Evolutionary conservation across 2,329 filamentous ascomycete species (phyloP).

Genomic region (Zymoseptoria crescenta): DNA sequence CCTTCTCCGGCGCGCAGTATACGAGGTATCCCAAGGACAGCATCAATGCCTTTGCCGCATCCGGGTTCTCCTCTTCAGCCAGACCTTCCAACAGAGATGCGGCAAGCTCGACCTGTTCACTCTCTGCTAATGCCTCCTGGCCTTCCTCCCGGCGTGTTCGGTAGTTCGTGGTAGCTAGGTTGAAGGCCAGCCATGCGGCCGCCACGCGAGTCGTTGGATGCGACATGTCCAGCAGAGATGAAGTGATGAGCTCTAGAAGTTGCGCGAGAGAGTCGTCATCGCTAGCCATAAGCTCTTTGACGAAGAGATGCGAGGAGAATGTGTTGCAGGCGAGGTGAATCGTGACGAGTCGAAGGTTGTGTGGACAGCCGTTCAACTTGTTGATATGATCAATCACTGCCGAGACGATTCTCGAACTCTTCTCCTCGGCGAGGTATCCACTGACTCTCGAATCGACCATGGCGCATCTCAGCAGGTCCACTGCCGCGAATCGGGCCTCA

Average conservation of each 20-base stretch:
- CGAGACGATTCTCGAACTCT: slow-evolving; percentile 52
- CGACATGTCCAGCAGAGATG: slow-evolving; percentile 68
- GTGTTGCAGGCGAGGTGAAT: slow-evolving; percentile 79
- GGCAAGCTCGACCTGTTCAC: slow-evolving; percentile 70
- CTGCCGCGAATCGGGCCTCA: slow-evolving; percentile 65
- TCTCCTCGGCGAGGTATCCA: slow-evolving; percentile 74
- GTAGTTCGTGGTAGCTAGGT: slow-evolving; percentile 65
- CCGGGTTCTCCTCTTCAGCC: slow-evolving; percentile 41
- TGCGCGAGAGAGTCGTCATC: slow-evolving; percentile 36
- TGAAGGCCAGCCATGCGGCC: slow-evolving; percentile 75
- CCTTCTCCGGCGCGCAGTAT: slow-evolving; percentile 61
- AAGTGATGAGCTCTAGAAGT: slow-evolving; percentile 63
- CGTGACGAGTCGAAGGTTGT: slow-evolving; percentile 74
- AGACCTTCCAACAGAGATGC: slow-evolving; percentile 75
- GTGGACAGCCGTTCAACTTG: slow-evolving; percentile 59
- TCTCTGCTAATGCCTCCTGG: slow-evolving; percentile 54
- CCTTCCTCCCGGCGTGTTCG: slow-evolving; percentile 52
- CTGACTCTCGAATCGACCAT: slow-evolving; percentile 72
- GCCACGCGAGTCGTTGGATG: slow-evolving; percentile 71
- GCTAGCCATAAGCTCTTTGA: slow-evolving; percentile 34
- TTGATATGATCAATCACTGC: slow-evolving; percentile 51
- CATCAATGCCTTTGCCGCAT: slow-evolving; percentile 69
- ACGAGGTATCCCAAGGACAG: slow-evolving; percentile 68
- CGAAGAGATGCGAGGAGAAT: slow-evolving; percentile 67
- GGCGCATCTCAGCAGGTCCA: slow-evolving; percentile 77